Evolutionary conservation across 2,329 filamentous ascomycete species (phyloP).

Genomic region (Exophiala alcalophila): DNA sequence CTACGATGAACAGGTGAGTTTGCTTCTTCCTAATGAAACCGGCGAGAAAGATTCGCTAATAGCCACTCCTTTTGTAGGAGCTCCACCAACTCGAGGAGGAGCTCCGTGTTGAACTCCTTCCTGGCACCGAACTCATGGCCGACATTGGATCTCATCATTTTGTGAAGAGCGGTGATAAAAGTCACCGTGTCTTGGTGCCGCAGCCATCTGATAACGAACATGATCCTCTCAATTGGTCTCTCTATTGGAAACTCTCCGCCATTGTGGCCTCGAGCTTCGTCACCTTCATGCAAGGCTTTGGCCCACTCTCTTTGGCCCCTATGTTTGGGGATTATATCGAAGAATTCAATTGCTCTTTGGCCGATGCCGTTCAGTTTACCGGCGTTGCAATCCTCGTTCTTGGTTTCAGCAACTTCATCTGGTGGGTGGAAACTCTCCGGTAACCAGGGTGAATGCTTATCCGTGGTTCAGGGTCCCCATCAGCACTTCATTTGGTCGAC

Average conservation of each 20-base stretch:
- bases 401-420: constrained; percentile 60
- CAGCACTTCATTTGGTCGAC: constrained; percentile 54
- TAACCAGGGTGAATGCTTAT: no score
- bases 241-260: constrained; percentile 48
- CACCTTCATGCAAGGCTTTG: constrained; percentile 55
- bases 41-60: no score
- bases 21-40: constrained; percentile 13
- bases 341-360: constrained; percentile 53
- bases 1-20: constrained; percentile 44
- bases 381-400: constrained; percentile 56
- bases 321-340: constrained; percentile 60
- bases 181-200: constrained; percentile 46
- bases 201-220: constrained; percentile 49
- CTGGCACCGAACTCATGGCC: constrained; percentile 59
- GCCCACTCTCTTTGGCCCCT: constrained; percentile 54
- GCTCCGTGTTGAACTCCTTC: constrained; percentile 54
- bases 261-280: constrained; percentile 48
- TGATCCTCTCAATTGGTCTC: constrained; percentile 52
- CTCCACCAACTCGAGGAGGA: constrained; percentile 30
- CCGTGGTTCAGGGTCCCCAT: constrained; percentile 49
- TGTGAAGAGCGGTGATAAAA: constrained; percentile 50
- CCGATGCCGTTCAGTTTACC: constrained; percentile 56
- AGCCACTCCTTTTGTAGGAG: constrained; percentile 15
- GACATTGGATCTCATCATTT: constrained; percentile 64
- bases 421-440: no score